Conservation (phyloP, 2,329 filamentous ascomycete species). For the Samsoniella hepiali region DNA sequence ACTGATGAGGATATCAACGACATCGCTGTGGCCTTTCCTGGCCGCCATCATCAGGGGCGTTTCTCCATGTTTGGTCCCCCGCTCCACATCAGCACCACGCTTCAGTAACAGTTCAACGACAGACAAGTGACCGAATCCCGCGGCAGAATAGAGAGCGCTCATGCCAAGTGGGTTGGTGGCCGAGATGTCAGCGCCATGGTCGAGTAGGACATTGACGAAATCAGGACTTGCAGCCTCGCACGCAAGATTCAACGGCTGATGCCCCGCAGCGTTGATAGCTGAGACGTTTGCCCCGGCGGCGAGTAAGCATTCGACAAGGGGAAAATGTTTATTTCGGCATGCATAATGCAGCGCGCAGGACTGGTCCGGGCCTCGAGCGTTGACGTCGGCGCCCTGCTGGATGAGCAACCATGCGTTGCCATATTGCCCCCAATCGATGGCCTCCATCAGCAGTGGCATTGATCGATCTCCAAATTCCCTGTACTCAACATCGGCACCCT, state of each 20-base stretch:
- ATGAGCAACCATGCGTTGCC: not conserved
- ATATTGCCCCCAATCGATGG: not conserved
- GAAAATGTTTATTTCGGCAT: not conserved
- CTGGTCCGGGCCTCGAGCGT: not conserved
- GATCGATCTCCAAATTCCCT: not conserved
- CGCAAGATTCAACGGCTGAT: not conserved
- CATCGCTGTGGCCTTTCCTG: too few species aligned
- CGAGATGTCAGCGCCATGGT: not conserved
- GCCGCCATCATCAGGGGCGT: not conserved
- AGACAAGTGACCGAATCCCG: not conserved
- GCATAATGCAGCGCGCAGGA: not conserved
- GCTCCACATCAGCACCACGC: not conserved
- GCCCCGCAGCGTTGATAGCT: not conserved
- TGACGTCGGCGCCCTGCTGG: constrained; percentile 9
- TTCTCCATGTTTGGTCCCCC: not conserved
- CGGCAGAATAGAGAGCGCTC: not conserved
- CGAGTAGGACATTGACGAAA: not conserved
- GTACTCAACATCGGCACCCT: not conserved
- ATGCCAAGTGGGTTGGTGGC: not conserved
- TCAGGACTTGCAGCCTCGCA: not conserved
- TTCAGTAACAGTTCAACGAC: not conserved
- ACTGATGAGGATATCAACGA: not conserved
- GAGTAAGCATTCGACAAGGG: not conserved
- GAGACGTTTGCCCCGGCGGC: not conserved
- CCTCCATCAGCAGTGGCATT: not conserved